Percentiles rank a stretch among this genome's conserved stretches.
Evolutionary conservation across 228 moss, liverwort and hornwort genomes (phyloP).

Genomic region (Sphagnum magellanicum): DNA sequence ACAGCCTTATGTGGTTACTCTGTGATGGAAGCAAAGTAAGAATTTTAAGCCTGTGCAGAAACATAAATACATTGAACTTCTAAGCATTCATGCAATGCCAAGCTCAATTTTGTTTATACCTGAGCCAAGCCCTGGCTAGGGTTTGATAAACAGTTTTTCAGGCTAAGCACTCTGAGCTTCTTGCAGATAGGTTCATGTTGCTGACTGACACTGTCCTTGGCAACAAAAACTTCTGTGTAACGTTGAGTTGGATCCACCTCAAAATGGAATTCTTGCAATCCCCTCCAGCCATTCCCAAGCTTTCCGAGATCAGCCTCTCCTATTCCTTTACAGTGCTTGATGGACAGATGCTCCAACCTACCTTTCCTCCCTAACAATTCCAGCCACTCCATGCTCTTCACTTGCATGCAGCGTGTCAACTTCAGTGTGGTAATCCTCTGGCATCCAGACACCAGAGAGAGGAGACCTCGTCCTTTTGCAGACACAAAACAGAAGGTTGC

Average conservation of each 20-base stretch:
- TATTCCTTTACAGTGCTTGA: constrained; percentile 41
- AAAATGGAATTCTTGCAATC: constrained; percentile 33
- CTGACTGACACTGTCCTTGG: constrained; percentile 19
- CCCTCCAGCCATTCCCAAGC: constrained; percentile 35
- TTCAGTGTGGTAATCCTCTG: constrained; percentile 24
- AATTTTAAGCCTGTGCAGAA: too few species aligned
- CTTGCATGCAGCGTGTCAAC: constrained; percentile 31
- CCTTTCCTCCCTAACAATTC: constrained; percentile 33
- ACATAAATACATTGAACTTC: too few species aligned
- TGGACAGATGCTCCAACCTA: constrained; percentile 22
- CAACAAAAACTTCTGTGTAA: constrained; percentile 27
- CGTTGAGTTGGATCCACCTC: constrained; percentile 32
- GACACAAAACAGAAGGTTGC: background rate
- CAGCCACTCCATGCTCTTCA: constrained; percentile 47
- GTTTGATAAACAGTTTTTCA: constrained; percentile 29
- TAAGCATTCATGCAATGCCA: too few species aligned
- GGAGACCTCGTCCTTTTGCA: constrained; percentile 28
- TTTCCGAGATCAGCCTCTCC: constrained; percentile 29
- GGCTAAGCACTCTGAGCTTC: constrained; percentile 16
- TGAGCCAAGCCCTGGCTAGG: constrained; percentile 27
- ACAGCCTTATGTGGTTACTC: too few species aligned
- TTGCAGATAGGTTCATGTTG: constrained; percentile 12
- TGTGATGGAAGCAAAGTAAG: too few species aligned
- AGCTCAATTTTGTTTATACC: background rate
- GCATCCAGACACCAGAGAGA: constrained; percentile 48